phyloP scores from a whole-genome alignment of 768 basidiomycete species.

The Saitozyma podzolica region DNA sequence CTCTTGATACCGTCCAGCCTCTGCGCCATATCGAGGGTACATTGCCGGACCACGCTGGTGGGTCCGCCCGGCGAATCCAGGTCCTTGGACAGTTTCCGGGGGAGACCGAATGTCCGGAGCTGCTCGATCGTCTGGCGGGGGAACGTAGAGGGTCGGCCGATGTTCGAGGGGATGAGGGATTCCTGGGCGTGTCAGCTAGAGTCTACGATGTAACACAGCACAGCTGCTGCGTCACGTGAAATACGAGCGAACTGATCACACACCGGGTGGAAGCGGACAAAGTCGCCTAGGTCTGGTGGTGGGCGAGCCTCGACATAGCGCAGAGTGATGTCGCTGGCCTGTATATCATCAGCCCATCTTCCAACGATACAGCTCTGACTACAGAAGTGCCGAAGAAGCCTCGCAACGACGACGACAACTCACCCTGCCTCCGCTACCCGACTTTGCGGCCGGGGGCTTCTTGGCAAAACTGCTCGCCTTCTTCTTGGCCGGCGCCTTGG shows the following conservation, averaged over 20 bases:
- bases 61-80: slow-evolving; percentile 61
- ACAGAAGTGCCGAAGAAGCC: not conserved
- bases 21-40: slow-evolving; percentile 63
- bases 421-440: slow-evolving; percentile 5
- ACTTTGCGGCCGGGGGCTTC: slow-evolving; percentile 9
- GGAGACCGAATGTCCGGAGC: slow-evolving; percentile 69
- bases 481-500: slow-evolving; percentile 7
- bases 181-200: slow-evolving; percentile 6
- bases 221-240: not conserved
- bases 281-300: slow-evolving; percentile 13
- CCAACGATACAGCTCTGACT: not conserved
- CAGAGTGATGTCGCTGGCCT: slow-evolving; percentile 1
- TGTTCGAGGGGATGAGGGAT: slow-evolving; percentile 1
- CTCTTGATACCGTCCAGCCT: slow-evolving; percentile 58
- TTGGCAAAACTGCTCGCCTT: slow-evolving; percentile 12
- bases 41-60: slow-evolving; percentile 68
- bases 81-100: slow-evolving; percentile 68
- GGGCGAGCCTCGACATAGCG: slow-evolving; percentile 13
- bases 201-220: not conserved
- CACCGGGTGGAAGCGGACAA: slow-evolving; percentile 17
- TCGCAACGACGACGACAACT: slow-evolving; percentile 1
- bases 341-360: not conserved
- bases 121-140: slow-evolving; percentile 25
- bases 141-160: slow-evolving; percentile 39
- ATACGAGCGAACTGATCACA: not conserved